Percentiles rank a stretch among this genome's conserved stretches.
Evolutionary conservation across 192 early-diverging fungal species (phyloP).

Genomic region (Coemansia sp.): DNA sequence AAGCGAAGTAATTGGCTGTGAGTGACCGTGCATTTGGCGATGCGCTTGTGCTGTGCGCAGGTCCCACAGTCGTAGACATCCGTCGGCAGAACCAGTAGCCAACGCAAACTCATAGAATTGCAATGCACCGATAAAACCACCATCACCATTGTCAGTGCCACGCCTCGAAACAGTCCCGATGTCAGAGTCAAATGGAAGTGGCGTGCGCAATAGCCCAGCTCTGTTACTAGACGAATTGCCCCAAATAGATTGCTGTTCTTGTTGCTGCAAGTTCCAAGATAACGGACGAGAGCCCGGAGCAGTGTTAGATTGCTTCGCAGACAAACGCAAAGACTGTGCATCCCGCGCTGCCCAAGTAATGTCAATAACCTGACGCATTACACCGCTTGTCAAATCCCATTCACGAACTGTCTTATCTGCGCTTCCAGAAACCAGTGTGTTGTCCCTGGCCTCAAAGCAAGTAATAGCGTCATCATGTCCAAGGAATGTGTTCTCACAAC

Average conservation of each 20-base stretch:
- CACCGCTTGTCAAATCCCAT: constrained; percentile 72
- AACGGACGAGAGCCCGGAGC: no score
- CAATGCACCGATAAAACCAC: constrained; percentile 65
- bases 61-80: constrained; percentile 76
- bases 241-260: no score
- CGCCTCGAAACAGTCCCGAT: neutral
- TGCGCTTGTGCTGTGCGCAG: constrained; percentile 72
- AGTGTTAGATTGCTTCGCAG: neutral
- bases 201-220: neutral
- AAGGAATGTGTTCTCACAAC: constrained; percentile 36
- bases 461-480: constrained; percentile 43
- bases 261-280: no score
- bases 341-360: constrained; percentile 63
- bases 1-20: constrained; percentile 59
- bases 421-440: constrained; percentile 61
- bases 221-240: no score
- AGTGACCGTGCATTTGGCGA: constrained; percentile 67
- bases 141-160: constrained; percentile 42
- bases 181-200: constrained; percentile 11
- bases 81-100: constrained; percentile 73
- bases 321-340: constrained; percentile 1
- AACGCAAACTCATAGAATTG: constrained; percentile 74
- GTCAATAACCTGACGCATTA: constrained; percentile 65
- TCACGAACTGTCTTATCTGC: constrained; percentile 74
- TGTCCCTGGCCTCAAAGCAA: constrained; percentile 40